These are phyloP conservation scores for Effrenium voratum DNA, from an alignment of 73 alveolate species.

Conservation along the genomic window DNA sequence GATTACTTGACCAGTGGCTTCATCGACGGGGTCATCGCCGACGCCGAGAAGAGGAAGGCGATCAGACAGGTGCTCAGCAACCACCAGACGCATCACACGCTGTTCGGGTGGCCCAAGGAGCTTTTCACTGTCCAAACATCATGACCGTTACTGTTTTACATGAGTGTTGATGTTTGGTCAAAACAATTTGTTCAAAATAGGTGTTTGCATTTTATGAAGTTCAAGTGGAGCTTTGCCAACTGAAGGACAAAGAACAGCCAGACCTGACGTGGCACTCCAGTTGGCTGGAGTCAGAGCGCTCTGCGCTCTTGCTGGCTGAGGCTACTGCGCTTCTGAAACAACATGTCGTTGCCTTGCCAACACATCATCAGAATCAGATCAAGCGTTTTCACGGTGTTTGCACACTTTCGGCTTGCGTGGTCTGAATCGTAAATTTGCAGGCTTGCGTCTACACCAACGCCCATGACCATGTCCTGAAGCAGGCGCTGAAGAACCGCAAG, in stretches of 20 bases:
- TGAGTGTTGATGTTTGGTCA: too few relatives aligned
- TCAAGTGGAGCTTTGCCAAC: too few relatives aligned
- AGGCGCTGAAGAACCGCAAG: conserved; percentile 1
- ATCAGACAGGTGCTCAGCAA: not conserved
- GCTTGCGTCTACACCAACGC: not conserved
- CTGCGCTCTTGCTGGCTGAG: not conserved
- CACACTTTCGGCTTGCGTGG: too few relatives aligned
- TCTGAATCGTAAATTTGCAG: not conserved
- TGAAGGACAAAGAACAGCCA: not conserved
- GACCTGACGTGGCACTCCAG: not conserved
- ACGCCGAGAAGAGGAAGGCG: not conserved
- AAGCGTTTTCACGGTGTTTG: too few relatives aligned
- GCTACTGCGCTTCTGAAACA: not conserved
- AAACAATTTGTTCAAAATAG: too few relatives aligned
- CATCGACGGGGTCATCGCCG: not conserved
- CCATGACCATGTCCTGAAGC: not conserved
- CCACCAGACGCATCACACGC: not conserved
- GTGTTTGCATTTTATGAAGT: too few relatives aligned
- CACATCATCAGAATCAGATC: too few relatives aligned
- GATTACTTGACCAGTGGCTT: not conserved
- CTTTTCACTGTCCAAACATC: too few relatives aligned
- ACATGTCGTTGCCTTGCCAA: too few relatives aligned
- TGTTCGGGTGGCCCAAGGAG: not conserved
- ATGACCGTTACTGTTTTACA: too few relatives aligned
- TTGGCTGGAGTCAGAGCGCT: not conserved